Evolutionary conservation across 1,139 yeast species (phyloP).

Genomic region (Diutina scorzettiae): DNA sequence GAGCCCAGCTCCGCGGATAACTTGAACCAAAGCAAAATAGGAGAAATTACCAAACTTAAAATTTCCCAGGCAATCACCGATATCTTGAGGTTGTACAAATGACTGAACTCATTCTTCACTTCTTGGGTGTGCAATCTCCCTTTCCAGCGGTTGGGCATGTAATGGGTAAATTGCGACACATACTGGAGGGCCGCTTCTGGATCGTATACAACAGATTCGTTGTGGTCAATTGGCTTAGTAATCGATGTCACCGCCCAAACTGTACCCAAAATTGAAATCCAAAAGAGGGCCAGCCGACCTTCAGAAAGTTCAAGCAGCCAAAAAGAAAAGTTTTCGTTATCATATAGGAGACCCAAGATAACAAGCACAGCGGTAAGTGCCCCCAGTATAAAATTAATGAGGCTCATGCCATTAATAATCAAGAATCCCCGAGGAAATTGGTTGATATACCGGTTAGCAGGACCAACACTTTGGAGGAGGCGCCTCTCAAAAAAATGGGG

Average conservation of each 20-base stretch:
- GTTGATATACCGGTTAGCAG: constrained; percentile 74
- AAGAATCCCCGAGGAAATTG: constrained; percentile 83
- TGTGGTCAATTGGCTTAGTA: constrained; percentile 15
- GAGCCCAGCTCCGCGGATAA: constrained; percentile 61
- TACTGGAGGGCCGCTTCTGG: constrained; percentile 76
- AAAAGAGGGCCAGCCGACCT: constrained; percentile 73
- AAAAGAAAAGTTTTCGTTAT: constrained; percentile 70
- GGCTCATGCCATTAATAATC: constrained; percentile 38
- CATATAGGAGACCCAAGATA: constrained; percentile 63
- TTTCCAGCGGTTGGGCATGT: constrained; percentile 78
- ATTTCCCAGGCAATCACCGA: constrained; percentile 68
- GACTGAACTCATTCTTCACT: constrained; percentile 74
- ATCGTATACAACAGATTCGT: constrained; percentile 47
- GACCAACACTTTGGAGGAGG: constrained; percentile 60
- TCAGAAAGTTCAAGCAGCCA: constrained; percentile 80
- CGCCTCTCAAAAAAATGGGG: constrained; percentile 79
- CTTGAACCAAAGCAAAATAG: constrained; percentile 77
- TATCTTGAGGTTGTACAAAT: constrained; percentile 62
- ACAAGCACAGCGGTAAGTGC: constrained; percentile 85
- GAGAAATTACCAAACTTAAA: constrained; percentile 70
- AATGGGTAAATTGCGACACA: constrained; percentile 82
- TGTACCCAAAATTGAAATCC: constrained; percentile 77
- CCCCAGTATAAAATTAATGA: constrained; percentile 72
- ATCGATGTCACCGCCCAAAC: constrained; percentile 58
- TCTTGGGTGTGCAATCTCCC: constrained; percentile 71